Base-by-base conservation (phyloP, 106 monocot species). In the Apostasia shenzhenica region DNA sequence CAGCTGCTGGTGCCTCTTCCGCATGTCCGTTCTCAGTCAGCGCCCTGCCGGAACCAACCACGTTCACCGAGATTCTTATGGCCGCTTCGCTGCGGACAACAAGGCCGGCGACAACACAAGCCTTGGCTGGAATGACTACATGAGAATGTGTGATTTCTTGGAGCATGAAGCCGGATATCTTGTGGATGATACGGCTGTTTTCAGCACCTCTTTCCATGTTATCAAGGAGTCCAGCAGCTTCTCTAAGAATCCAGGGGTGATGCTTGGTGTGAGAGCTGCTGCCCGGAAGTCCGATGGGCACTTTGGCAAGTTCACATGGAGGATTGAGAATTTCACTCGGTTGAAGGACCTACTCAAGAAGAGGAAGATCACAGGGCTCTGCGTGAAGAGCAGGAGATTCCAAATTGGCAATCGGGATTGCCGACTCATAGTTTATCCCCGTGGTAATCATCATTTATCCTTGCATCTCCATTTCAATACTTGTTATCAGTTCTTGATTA, bases 391-490 rank as follows among this genome's bases (percentile, higher is more conserved):
- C 82, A 72, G 80, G 61, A 91, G 86, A 84, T 95, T 95, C 70
- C 95, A 95, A 72, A 88, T 95, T 78, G 95, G 95, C 12, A 89
- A 86, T 59, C 71, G 95, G 42, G 95, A 95, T 70, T 95, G 95
- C 61, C 88, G 95, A 62, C 84, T 95, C 38, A 95, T 95, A 73
- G 91, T 95, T 50, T 95, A 95, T 78, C 95, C 95, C 10, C 83
- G 95, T 64, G 95, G 95, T 95, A 80, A 79, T 58, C 14, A 38
- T 64, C 63, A 59, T 47, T 46, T 63, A 10, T 48, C 13, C 11
- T 5, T 57, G 59, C 11, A 12, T 59, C 48, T 61, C 13, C 8
- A 61, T 49, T 9, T 62, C 69, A 69, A 12, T 49, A 55, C 2
- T 56, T 69, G 69, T 41, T 26, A 26, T 26, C 26, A 26, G 26